Evolutionary conservation across 805 yeast species (phyloP).

Genomic region (Ogataea pini): DNA sequence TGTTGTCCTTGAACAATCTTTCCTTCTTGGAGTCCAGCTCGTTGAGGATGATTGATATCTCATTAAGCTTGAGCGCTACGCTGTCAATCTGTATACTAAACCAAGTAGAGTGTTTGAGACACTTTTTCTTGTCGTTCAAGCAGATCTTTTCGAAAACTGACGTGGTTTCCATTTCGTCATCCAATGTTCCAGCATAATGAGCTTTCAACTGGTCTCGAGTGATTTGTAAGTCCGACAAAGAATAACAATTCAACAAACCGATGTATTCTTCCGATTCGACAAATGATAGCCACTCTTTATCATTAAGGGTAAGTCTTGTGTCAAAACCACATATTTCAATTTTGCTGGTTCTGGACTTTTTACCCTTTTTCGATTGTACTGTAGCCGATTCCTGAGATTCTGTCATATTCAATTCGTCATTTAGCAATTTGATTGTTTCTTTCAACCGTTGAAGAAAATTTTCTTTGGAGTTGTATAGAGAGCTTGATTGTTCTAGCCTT

Average conservation of each 20-base stretch:
- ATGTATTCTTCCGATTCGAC: constrained; percentile 15
- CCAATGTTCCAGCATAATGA: constrained; percentile 14
- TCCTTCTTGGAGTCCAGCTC: constrained; percentile 32
- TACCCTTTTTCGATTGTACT: constrained; percentile 17
- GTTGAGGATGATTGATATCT: constrained; percentile 22
- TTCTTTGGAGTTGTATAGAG: constrained; percentile 16
- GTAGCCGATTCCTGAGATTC: constrained; percentile 11
- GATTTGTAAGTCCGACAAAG: constrained; percentile 12
- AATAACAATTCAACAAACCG: constrained; percentile 9
- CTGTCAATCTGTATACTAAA: constrained; percentile 36
- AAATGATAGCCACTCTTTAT: constrained; percentile 27
- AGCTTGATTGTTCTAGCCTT: constrained; percentile 18
- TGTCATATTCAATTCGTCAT: constrained; percentile 36
- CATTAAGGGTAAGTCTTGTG: constrained; percentile 19
- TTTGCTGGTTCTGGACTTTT: constrained; percentile 26
- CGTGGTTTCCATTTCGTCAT: constrained; percentile 18
- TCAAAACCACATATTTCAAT: constrained; percentile 59
- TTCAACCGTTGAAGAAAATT: constrained; percentile 34
- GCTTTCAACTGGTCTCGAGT: constrained; percentile 14
- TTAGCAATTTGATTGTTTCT: constrained; percentile 40
- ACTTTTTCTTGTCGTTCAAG: constrained; percentile 54
- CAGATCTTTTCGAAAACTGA: constrained; percentile 38
- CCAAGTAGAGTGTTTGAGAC: constrained; percentile 49
- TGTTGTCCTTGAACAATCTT: constrained; percentile 38
- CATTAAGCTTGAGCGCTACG: constrained; percentile 37